phyloP scores from a whole-genome alignment of 495 filamentous ascomycete species.

The Parathielavia appendiculata region DNA sequence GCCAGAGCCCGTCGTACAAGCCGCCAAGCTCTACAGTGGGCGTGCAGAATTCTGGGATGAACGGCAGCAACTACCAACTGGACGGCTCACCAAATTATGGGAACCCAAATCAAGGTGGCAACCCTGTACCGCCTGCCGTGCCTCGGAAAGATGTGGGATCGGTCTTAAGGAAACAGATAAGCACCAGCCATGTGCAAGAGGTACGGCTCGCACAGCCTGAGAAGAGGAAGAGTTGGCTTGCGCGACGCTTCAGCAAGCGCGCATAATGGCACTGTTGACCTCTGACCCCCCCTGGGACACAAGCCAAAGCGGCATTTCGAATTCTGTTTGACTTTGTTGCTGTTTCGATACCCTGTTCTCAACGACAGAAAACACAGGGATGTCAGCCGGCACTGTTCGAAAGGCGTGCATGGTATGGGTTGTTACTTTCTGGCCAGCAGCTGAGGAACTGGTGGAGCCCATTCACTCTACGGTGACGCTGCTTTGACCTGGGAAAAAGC shows the following conservation, averaged over 20 bases:
- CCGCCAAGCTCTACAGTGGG: slow-evolving; percentile 35
- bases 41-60: slow-evolving; percentile 10
- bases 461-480: not conserved
- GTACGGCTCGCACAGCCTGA: slow-evolving; percentile 45
- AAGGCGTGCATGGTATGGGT: not conserved
- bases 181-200: slow-evolving; percentile 23
- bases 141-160: slow-evolving; percentile 37
- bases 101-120: not conserved
- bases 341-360: slow-evolving; percentile 14
- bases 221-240: slow-evolving; percentile 87
- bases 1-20: slow-evolving; percentile 33
- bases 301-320: not conserved
- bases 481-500: not conserved
- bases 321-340: slow-evolving; percentile 1
- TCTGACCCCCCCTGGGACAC: not conserved
- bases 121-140: slow-evolving; percentile 29
- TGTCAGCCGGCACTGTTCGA: not conserved
- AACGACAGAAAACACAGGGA: not conserved
- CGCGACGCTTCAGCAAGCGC: slow-evolving; percentile 70
- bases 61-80: slow-evolving; percentile 14
- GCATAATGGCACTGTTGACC: slow-evolving; percentile 25
- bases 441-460: not conserved
- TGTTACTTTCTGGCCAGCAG: not conserved
- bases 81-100: slow-evolving; percentile 12
- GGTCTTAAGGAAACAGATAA: slow-evolving; percentile 33